Percentiles rank a stretch among this genome's conserved stretches.
Conservation (phyloP, 805 yeast genomes). For the Ogataea philodendri region DNA sequence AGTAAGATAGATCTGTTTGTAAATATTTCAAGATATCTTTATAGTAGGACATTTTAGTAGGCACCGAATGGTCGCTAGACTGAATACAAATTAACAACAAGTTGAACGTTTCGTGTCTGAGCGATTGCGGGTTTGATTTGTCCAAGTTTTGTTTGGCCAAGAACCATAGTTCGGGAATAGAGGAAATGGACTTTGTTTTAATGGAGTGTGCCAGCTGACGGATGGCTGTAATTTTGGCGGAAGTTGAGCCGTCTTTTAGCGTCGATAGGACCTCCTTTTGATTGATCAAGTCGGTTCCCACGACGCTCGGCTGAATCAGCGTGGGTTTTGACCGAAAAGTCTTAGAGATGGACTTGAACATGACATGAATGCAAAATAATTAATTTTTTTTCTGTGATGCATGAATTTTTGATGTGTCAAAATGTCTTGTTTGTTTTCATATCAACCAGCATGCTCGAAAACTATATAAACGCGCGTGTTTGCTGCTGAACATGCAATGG, state of each 20-base stretch:
- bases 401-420: conserved; percentile 11
- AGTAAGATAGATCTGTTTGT: conserved; percentile 33
- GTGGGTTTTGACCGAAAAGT: conserved; percentile 20
- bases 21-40: conserved; percentile 52
- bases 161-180: conserved; percentile 77
- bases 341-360: conserved; percentile 29
- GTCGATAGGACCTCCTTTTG: conserved; percentile 21
- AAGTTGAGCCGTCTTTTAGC: conserved; percentile 23
- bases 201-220: conserved; percentile 48
- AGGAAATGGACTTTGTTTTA: conserved; percentile 49
- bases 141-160: conserved; percentile 54
- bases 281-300: conserved; percentile 27
- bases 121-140: conserved; percentile 30
- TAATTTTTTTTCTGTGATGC: conserved; percentile 2
- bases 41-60: conserved; percentile 55
- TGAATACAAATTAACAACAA: conserved; percentile 56
- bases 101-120: conserved; percentile 49
- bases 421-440: conserved; percentile 3
- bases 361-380: conserved; percentile 5
- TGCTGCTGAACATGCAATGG: too few species aligned
- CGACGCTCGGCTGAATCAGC: conserved; percentile 29
- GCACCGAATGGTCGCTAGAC: conserved; percentile 48
- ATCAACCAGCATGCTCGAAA: background rate
- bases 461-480: conserved; percentile 2
- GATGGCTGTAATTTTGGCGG: conserved; percentile 49